Evolutionary conservation across 2,329 filamentous ascomycete genomes (phyloP), one percentile per base, ranked within the genome.

Genomic region (Fusarium annulatum): DNA sequence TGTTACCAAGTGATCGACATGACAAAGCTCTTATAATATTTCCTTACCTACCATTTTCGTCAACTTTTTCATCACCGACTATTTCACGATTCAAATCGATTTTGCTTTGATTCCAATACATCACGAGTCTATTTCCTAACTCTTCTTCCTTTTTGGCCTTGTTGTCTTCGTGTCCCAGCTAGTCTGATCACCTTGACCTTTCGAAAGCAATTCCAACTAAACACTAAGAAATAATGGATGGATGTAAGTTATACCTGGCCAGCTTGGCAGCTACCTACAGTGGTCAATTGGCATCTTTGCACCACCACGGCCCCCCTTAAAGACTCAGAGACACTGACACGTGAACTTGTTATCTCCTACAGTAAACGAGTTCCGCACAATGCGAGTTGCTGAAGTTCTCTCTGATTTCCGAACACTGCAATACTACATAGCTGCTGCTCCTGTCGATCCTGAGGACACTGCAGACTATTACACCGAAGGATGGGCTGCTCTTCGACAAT

Each of bases 391-490:
- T 80, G 87, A 92, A 74, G 81, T 92, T 55, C 86, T 92, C 45
- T 83, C 85, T 70, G 90, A 92, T 79, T 92, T 92, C 80, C 87
- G 86, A 70, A 87, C 83, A 48, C 84, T 91, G 33, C 90, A 92
- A 79, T 89, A 88, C 80, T 88, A 87, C 79, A 92, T 92, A 77
- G 87, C 89, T 39, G 85, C 86, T 15, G 87, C 84, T 12, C 88
- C 88, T 18, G 85, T 85, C 61, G 85, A 89, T n/a, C 88, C 90
- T 12, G 77, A 81, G 7, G 82, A 89, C 80, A 81, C 84, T 64
- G 86, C 88, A 60, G 90, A 92, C 77, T 90, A 90, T 77, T 88
- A 89, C 80, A 90, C 89, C 18, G 89, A 91, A 71, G 90, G 90
- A 28, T 92, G 89, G 89, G 85, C 87, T 9, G 86, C 86, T 21